These are phyloP conservation scores for Lathyrus tuberosus DNA, from an alignment of 306 rosid species.

Conservation along the genomic window DNA sequence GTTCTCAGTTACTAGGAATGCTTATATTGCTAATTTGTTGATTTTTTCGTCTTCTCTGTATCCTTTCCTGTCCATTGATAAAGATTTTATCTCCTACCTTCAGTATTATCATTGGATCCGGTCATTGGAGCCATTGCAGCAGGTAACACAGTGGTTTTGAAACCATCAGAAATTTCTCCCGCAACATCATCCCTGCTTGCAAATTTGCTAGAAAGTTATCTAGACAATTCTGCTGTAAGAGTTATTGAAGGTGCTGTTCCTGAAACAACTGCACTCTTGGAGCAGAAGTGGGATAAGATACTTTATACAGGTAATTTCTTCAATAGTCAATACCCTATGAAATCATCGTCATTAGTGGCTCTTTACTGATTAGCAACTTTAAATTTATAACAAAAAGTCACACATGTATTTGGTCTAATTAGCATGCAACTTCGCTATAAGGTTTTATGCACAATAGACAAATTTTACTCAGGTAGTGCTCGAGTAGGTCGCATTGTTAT, in stretches of 20 bases:
- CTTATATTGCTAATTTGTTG: slow-evolving; percentile 14
- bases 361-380: slow-evolving; percentile 7
- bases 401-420: slow-evolving; percentile 3
- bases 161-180: slow-evolving; percentile 85
- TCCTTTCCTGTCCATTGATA: slow-evolving; percentile 28
- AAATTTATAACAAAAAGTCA: slow-evolving; percentile 1
- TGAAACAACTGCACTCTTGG: slow-evolving; percentile 78
- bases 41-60: slow-evolving; percentile 10
- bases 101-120: slow-evolving; percentile 83
- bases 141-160: slow-evolving; percentile 72
- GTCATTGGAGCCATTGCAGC: slow-evolving; percentile 87
- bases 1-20: background rate
- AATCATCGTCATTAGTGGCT: background rate
- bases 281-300: slow-evolving; percentile 89
- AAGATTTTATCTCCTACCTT: slow-evolving; percentile 29
- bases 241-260: slow-evolving; percentile 80
- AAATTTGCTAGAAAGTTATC: slow-evolving; percentile 50
- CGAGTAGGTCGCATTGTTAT: slow-evolving; percentile 82
- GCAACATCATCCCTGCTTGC: slow-evolving; percentile 66
- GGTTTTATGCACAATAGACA: slow-evolving; percentile 29
- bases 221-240: slow-evolving; percentile 67
- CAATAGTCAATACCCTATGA: background rate
- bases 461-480: slow-evolving; percentile 67
- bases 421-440: slow-evolving; percentile 4
- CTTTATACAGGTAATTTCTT: slow-evolving; percentile 66